Percentiles rank a stretch among this genome's conserved stretches.
phyloP scores from a whole-genome alignment of 345 rosid species.

The Physaria fendleri region DNA sequence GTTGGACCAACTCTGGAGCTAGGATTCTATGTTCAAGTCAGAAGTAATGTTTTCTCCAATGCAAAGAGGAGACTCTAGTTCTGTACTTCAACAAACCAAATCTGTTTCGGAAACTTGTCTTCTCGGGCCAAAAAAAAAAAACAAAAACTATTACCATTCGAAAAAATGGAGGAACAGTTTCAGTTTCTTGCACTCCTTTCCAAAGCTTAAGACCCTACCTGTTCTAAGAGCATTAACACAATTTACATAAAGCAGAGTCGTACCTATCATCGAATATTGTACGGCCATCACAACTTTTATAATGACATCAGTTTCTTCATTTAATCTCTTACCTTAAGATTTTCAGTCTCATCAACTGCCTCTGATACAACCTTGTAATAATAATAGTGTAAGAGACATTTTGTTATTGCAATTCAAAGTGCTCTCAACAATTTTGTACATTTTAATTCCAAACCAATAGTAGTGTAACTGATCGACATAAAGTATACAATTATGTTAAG shows the following conservation, averaged over 20 bases:
- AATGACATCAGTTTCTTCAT: constrained; percentile 47
- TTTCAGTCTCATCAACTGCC: too few relatives aligned
- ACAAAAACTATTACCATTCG: constrained; percentile 45
- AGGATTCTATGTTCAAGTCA: constrained; percentile 30
- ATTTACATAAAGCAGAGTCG: constrained; percentile 44
- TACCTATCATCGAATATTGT: constrained; percentile 43
- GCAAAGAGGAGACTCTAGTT: constrained; percentile 25
- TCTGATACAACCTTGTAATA: too few relatives aligned
- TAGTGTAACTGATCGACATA: too few relatives aligned
- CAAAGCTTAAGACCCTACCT: constrained; percentile 34
- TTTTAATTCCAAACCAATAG: too few relatives aligned
- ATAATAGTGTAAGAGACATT: too few relatives aligned
- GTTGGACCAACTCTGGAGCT: too few relatives aligned
- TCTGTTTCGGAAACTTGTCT: not conserved
- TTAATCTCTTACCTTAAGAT: too few relatives aligned
- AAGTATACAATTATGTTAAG: too few relatives aligned
- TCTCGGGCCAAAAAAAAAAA: not conserved
- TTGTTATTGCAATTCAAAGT: too few relatives aligned
- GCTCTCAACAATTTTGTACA: too few relatives aligned
- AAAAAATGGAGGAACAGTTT: constrained; percentile 44
- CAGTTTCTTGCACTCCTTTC: constrained; percentile 36
- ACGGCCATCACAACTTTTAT: constrained; percentile 57
- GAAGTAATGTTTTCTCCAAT: constrained; percentile 10
- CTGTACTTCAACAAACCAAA: not conserved
- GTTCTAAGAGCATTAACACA: constrained; percentile 51